Conservation (phyloP, 1,284 basidiomycete species). For the Cutaneotrichosporon sp. region DNA sequence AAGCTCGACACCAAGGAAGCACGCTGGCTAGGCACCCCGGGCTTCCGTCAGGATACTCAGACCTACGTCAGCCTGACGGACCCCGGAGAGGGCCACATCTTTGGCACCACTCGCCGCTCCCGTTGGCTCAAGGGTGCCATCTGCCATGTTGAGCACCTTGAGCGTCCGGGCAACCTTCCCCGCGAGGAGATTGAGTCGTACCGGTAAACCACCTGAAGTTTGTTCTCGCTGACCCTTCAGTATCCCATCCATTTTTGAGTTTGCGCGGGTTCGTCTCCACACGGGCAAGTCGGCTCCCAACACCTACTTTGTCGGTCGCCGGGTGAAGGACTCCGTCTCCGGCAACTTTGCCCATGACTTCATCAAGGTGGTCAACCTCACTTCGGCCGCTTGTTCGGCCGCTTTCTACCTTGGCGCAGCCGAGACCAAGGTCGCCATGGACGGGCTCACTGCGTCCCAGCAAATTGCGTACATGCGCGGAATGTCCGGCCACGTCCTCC, state of each 20-base stretch:
- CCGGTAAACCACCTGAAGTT: not conserved
- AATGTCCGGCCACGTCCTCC: not conserved
- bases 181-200: not conserved
- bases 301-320: not conserved
- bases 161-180: not conserved
- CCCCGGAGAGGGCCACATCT: not conserved
- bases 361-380: not conserved
- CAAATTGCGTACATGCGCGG: not conserved
- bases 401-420: not conserved
- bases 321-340: not conserved
- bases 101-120: not conserved
- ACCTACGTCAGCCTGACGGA: not conserved
- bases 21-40: not conserved
- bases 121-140: not conserved
- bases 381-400: not conserved
- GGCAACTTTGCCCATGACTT: not conserved
- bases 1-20: not conserved
- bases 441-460: not conserved
- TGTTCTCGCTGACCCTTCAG: not conserved
- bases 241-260: not conserved
- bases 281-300: not conserved
- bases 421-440: not conserved
- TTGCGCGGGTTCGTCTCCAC: not conserved
- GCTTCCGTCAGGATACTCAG: not conserved
- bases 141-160: not conserved